Base-by-base conservation (phyloP, 768 basidiomycete genomes). In the Suillus fuscotomentosus region DNA sequence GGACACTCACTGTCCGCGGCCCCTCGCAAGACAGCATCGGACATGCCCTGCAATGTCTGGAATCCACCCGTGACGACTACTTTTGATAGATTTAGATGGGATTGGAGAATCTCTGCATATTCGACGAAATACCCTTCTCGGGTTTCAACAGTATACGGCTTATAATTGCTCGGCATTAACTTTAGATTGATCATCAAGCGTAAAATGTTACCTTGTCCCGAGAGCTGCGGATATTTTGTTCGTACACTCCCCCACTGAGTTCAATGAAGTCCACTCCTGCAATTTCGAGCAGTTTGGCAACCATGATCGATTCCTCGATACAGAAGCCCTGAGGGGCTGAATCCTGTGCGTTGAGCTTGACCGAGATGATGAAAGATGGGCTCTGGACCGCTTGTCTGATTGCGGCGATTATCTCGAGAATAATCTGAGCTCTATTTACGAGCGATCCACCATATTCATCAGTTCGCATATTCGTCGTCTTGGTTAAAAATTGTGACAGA, bases 361-460 rank as follows among this genome's bases (percentile, higher is more conserved):
- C 76, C 13, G 76, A 76, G 43, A 77, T 65, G 24, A 78, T 60
- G 59, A 77, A 77, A 2, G 66, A 55, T 1, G 66, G 60, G 54
- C 72, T 68, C 17, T 73, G 67, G 50, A 87, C 77, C 0, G 76
- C 79, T 11, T 74, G 70, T 47, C 70, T 69, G 41, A 86, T 78
- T 27, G 82, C 82, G 8, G 81, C 67, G 43, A 83, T 70, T 63
- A 84, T 78, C 69, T 85, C 81, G 9, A 84, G 73, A 3, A 76
- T 64, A 70, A 89, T 81, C 3, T 84, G 78, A n/a, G 74, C 70
- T 14, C 87, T 76, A 68, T 85, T 85, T 68, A 83, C 78, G 38
- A 85, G 68, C 36, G 75, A 74, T 4, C 88, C 88, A 3, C 87
- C 88, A 68, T 84, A 89, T 60, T 78, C 75, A 70, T 87, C 86